Conservation (phyloP, 805 yeast genomes). For the Brettanomyces nanus region DNA sequence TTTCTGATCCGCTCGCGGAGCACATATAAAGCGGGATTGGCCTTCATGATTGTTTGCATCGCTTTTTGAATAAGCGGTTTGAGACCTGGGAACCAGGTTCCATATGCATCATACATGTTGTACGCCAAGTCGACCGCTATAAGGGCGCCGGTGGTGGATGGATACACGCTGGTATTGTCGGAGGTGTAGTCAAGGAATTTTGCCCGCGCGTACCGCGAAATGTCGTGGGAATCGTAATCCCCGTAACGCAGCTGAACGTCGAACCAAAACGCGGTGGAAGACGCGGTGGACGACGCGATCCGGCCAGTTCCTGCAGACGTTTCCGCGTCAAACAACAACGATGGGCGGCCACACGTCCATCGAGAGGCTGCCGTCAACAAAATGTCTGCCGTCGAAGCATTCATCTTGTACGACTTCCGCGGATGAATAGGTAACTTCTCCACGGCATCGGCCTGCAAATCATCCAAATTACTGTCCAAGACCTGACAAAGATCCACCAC, state of each 20-base stretch:
- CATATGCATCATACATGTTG: conserved; percentile 93
- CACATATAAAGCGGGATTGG: conserved; percentile 88
- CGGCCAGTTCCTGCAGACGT: conserved; percentile 6
- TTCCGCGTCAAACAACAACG: conserved; percentile 69
- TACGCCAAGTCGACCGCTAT: conserved; percentile 90
- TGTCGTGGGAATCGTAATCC: conserved; percentile 96
- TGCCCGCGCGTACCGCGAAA: conserved; percentile 86
- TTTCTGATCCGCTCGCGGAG: conserved; percentile 89
- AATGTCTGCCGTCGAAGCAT: conserved; percentile 89
- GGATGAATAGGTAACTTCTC: conserved; percentile 94
- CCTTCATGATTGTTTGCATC: conserved; percentile 87
- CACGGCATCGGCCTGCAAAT: conserved; percentile 74
- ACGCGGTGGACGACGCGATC: conserved; percentile 28
- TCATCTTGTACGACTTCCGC: conserved; percentile 94
- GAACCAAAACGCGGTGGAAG: conserved; percentile 76
- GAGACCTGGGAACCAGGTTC: conserved; percentile 95
- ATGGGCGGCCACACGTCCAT: conserved; percentile 82
- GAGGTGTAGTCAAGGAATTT: conserved; percentile 89
- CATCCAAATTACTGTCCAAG: conserved; percentile 78
- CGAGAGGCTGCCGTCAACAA: conserved; percentile 63
- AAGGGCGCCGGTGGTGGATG: conserved; percentile 88
- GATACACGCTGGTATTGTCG: conserved; percentile 78
- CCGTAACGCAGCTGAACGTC: conserved; percentile 95
- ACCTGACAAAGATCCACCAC: conserved; percentile 92
- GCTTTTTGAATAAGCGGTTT: conserved; percentile 87